phyloP scores from a whole-genome alignment of 2,329 filamentous ascomycete species.

The Fusarium brevicatenulatum region DNA sequence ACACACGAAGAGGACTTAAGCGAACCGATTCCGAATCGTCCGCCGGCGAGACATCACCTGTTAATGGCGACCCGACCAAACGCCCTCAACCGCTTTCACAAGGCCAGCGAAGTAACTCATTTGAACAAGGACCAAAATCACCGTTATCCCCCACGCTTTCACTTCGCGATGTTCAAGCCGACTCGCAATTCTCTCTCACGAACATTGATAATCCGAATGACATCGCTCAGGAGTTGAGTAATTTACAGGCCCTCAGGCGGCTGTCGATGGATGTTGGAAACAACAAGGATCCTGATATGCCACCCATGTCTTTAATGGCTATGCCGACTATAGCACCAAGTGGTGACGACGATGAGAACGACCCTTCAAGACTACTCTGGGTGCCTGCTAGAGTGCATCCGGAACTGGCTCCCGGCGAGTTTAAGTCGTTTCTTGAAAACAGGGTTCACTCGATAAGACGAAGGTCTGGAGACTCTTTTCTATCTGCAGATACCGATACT shows the following conservation, averaged over 20 bases:
- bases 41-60: slow-evolving; percentile 41
- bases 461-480: slow-evolving; percentile 76
- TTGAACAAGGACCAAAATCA: slow-evolving; percentile 55
- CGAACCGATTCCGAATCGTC: slow-evolving; percentile 60
- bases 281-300: slow-evolving; percentile 76
- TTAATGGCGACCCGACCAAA: slow-evolving; percentile 49
- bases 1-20: slow-evolving; percentile 54
- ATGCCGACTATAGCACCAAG: slow-evolving; percentile 79
- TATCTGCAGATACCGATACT: slow-evolving; percentile 65
- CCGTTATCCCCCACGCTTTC: slow-evolving; percentile 64
- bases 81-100: slow-evolving; percentile 57
- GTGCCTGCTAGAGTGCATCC: slow-evolving; percentile 94
- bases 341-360: slow-evolving; percentile 82
- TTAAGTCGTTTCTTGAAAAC: slow-evolving; percentile 95
- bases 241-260: slow-evolving; percentile 86
- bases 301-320: slow-evolving; percentile 73
- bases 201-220: slow-evolving; percentile 91
- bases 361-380: slow-evolving; percentile 91
- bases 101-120: slow-evolving; percentile 54
- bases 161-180: slow-evolving; percentile 65
- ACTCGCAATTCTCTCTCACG: slow-evolving; percentile 80
- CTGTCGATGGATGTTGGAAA: slow-evolving; percentile 95
- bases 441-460: slow-evolving; percentile 90
- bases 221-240: slow-evolving; percentile 91
- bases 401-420: slow-evolving; percentile 93